Conservation (phyloP, 805 yeast genomes). For the Jamesozyma hellenica region DNA sequence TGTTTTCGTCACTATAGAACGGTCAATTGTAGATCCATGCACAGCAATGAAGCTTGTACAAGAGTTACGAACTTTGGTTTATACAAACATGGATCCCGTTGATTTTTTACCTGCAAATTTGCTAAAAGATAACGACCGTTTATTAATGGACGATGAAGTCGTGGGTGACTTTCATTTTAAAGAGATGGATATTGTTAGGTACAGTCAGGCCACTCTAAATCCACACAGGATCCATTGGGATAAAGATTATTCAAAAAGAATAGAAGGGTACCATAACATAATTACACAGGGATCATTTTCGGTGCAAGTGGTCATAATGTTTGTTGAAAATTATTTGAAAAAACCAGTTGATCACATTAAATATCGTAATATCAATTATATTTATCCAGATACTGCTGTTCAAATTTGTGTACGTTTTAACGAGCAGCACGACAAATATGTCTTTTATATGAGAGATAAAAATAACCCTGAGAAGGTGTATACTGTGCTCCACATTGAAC, state of each 20-base stretch:
- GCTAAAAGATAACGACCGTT: background rate
- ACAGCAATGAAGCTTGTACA: conserved; percentile 25
- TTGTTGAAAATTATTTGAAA: conserved; percentile 29
- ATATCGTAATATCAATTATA: conserved; percentile 37
- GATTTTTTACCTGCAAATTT: background rate
- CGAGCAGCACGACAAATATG: conserved; percentile 12
- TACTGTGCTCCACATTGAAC: background rate
- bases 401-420: conserved; percentile 1
- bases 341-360: conserved; percentile 24
- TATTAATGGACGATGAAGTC: background rate
- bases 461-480: background rate
- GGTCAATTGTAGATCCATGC: conserved; percentile 32
- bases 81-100: conserved; percentile 37
- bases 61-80: conserved; percentile 55
- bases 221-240: conserved; percentile 80
- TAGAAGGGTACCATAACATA: conserved; percentile 52
- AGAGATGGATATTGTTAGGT: conserved; percentile 40
- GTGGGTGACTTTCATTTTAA: conserved; percentile 22
- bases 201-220: conserved; percentile 70
- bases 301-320: conserved; percentile 48
- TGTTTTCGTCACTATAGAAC: conserved; percentile 45
- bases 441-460: conserved; percentile 57
- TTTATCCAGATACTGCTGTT: conserved; percentile 31
- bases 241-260: conserved; percentile 36
- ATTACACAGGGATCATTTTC: conserved; percentile 79